Conservation (phyloP, 2,329 filamentous ascomycete genomes). For the Epichloe bromicola region DNA sequence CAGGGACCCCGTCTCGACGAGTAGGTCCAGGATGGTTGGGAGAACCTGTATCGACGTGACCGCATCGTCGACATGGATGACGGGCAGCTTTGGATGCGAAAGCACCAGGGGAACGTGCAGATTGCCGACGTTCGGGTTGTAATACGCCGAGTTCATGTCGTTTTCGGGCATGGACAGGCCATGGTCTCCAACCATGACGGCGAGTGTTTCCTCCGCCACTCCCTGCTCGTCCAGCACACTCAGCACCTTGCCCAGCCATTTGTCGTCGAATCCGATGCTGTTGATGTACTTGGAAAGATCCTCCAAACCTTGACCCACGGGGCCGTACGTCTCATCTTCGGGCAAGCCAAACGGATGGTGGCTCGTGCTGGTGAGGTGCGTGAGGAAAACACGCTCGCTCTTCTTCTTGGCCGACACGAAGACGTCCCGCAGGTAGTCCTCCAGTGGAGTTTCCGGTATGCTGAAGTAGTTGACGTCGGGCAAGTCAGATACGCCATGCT, state of each 20-base stretch:
- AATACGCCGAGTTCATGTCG: constrained; percentile 17
- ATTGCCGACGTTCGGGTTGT: constrained; percentile 20
- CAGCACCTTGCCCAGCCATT: constrained; percentile 20
- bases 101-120: constrained; percentile 20
- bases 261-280: constrained; percentile 19
- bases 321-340: constrained; percentile 14
- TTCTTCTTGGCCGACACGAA: constrained; percentile 17
- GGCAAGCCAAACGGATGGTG: constrained; percentile 22
- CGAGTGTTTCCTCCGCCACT: constrained; percentile 20
- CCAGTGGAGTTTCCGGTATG: constrained; percentile 17
- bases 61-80: constrained; percentile 18
- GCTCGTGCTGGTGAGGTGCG: constrained; percentile 22
- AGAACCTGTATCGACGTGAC: constrained; percentile 21
- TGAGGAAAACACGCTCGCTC: constrained; percentile 20
- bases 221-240: constrained; percentile 18
- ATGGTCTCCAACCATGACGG: constrained; percentile 21
- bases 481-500: constrained; percentile 15
- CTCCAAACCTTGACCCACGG: constrained; percentile 14
- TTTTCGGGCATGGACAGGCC: constrained; percentile 21
- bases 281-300: constrained; percentile 23
- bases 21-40: constrained; percentile 22
- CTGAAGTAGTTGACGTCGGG: constrained; percentile 23
- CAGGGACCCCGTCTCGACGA: constrained; percentile 20
- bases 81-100: constrained; percentile 20
- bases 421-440: constrained; percentile 21